Percentiles rank a stretch among this genome's conserved stretches.
Evolutionary conservation across 306 rosid species (phyloP).

Genomic region (Corylus avellana): DNA sequence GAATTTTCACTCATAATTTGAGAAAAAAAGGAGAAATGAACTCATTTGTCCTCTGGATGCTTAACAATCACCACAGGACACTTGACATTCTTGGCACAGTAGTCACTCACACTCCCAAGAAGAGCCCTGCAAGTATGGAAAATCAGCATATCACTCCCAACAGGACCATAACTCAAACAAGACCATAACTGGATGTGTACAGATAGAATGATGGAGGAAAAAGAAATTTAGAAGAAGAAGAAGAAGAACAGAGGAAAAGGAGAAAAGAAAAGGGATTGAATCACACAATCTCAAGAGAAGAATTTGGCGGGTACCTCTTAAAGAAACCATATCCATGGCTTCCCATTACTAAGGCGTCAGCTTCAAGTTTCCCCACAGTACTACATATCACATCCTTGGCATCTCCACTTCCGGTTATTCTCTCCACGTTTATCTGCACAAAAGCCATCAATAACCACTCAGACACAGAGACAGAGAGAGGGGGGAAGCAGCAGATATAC

Average conservation of each 20-base stretch:
- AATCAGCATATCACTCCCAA: neutral
- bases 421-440: slow-evolving; percentile 60
- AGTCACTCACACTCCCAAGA: slow-evolving; percentile 83
- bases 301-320: slow-evolving; percentile 47
- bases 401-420: slow-evolving; percentile 61
- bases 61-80: slow-evolving; percentile 86
- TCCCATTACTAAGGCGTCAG: slow-evolving; percentile 82
- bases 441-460: neutral
- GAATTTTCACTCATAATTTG: neutral
- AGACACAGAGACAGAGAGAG: too few species aligned
- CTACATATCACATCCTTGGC: slow-evolving; percentile 73
- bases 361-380: slow-evolving; percentile 53
- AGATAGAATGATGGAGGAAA: too few species aligned
- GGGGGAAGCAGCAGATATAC: neutral
- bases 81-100: slow-evolving; percentile 67
- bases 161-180: neutral
- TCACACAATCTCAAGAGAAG: too few species aligned
- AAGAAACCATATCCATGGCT: slow-evolving; percentile 83
- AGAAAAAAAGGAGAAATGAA: neutral
- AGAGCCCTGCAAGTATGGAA: slow-evolving; percentile 52
- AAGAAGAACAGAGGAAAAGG: too few species aligned
- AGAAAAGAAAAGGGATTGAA: too few species aligned
- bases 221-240: too few species aligned
- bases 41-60: slow-evolving; percentile 32
- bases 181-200: too few species aligned